Percentiles rank a stretch among this genome's conserved stretches.
Conservation (phyloP, 1,284 basidiomycete genomes). For the Pulveroboletus sp. region DNA sequence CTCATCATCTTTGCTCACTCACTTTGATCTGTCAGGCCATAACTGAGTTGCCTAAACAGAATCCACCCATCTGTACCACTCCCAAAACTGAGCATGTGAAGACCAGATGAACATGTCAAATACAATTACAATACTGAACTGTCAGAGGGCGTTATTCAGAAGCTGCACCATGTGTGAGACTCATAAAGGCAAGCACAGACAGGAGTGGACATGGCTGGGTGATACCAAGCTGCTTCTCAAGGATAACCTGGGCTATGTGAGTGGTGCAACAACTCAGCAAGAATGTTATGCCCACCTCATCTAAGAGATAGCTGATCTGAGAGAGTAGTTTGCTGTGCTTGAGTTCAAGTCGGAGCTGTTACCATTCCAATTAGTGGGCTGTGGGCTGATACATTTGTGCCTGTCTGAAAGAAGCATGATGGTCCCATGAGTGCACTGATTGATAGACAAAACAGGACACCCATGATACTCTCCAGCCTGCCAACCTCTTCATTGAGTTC, state of each 20-base stretch:
- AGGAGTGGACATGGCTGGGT: conserved; percentile 79
- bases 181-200: too few species aligned
- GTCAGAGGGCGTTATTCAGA: too few species aligned
- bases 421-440: neutral
- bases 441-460: conserved; percentile 27
- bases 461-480: conserved; percentile 69
- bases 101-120: conserved; percentile 52
- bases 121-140: conserved; percentile 23
- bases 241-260: too few species aligned
- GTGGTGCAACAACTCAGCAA: neutral
- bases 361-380: conserved; percentile 67
- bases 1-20: too few species aligned
- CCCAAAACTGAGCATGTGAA: conserved; percentile 52
- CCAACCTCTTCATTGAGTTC: conserved; percentile 83
- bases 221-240: conserved; percentile 83
- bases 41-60: too few species aligned
- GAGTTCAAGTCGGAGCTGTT: too few species aligned
- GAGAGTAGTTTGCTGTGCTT: conserved; percentile 60
- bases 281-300: conserved; percentile 66
- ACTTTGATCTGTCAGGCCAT: too few species aligned
- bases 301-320: conserved; percentile 66
- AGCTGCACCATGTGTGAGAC: too few species aligned
- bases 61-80: too few species aligned
- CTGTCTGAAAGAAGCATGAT: conserved; percentile 48
- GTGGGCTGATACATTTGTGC: conserved; percentile 62